Evolutionary conservation across 2,329 filamentous ascomycete genomes (phyloP), one percentile per base, ranked within the genome.

Genomic region (Penicillium brevicompactum): DNA sequence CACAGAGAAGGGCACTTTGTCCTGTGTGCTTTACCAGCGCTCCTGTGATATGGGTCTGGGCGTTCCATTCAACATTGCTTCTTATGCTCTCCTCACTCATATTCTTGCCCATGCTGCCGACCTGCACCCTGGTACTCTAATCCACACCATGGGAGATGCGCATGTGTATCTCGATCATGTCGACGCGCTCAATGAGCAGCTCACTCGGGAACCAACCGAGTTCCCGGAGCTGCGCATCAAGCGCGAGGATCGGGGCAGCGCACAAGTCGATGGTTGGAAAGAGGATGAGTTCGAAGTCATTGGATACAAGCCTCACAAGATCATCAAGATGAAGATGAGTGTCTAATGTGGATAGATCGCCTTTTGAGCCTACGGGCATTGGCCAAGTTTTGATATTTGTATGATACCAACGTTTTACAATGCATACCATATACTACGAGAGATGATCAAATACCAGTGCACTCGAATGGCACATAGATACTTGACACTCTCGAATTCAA

Each of bases 291-390:
- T 99, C 72, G 86, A 89, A 55, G 84, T 99, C 5, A 82, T 90
- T 67, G 92, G 89, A 0, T 99, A 99, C 73, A 85, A 92, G 47
- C 93, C 94, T 53, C 91, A 97, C 74, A 93, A 92, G 78, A 84
- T 84, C 5, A 96, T 99, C 77, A 84, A 90, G 43, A 99, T 99
- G 94, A 97, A 97, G 80, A 99, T 99, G 94, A 95, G 91, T 70
- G 93, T 97, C 55, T 92, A 66, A 68, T 37, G 46, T 37, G 49
- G 30, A 40, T 42, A 27, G 5, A 27, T 27, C 38, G 22, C 11
- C 24, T 46, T 47, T 38, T 21, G 2, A 27, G 38, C n/a, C 49
- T 46, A 27, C 11, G 41, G 30, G 16, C 16, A 42, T 49, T 46
- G 31, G 45, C 45, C 49, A 55, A 44, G 45, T 61, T 54, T 55